Percentiles rank a stretch among this genome's conserved stretches.
Conservation (phyloP, 2,329 filamentous ascomycete species). For the Fusarium sp. region DNA sequence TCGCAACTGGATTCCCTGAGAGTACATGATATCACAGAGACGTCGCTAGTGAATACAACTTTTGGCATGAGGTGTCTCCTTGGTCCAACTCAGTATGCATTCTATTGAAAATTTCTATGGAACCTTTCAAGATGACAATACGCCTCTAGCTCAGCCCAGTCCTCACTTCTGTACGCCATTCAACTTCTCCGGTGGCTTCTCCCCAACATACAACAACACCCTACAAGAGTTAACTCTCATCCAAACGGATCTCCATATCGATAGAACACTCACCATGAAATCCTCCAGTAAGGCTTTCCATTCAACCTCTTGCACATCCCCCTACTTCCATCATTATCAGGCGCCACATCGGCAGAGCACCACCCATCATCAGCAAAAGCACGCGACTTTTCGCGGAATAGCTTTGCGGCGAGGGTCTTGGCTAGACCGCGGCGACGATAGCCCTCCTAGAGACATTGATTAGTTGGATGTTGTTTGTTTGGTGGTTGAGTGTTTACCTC, state of each 20-base stretch:
- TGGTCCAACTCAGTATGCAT: too few relatives aligned
- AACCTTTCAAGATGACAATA: too few relatives aligned
- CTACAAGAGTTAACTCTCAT: constrained; percentile 11
- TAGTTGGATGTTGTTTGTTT: rapidly evolving
- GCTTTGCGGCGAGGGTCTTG: constrained; percentile 68
- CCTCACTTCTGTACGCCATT: constrained; percentile 5
- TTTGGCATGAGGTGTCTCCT: too few relatives aligned
- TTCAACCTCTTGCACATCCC: constrained; percentile 72
- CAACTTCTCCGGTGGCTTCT: constrained; percentile 5
- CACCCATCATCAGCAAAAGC: constrained; percentile 62
- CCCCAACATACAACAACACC: constrained; percentile 36
- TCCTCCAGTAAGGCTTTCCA: constrained; percentile 65
- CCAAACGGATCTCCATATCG: too few relatives aligned
- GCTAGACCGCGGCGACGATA: constrained; percentile 73
- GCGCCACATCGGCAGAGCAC: constrained; percentile 73
- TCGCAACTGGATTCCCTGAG: too few relatives aligned
- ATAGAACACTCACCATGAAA: constrained; percentile 61
- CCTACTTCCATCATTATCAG: constrained; percentile 70
- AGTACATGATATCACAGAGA: too few relatives aligned
- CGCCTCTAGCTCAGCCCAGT: too few relatives aligned
- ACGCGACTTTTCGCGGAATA: constrained; percentile 64
- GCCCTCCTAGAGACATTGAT: constrained; percentile 50
- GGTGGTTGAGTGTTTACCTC: constrained; percentile 53
- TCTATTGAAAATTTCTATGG: background rate
- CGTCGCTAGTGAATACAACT: too few relatives aligned